A percentile compares a stretch with the other conserved stretches of the same genome.
Evolutionary conservation across 2,329 filamentous ascomycete species (phyloP).

Genomic region (Fusarium robinianum): DNA sequence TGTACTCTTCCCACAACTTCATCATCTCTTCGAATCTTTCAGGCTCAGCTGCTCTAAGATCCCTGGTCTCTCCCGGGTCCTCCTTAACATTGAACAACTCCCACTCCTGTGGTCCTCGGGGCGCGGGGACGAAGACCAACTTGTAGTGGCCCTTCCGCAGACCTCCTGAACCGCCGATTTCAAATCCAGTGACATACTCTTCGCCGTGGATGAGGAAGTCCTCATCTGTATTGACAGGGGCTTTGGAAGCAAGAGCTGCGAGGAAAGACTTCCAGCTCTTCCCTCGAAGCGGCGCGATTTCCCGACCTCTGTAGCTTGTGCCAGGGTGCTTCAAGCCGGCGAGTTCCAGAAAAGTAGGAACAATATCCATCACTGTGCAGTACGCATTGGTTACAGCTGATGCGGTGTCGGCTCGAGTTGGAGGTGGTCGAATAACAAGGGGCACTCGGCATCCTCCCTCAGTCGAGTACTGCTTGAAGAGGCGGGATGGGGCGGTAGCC

Average conservation of each 20-base stretch:
- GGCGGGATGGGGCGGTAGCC: conserved; percentile 43
- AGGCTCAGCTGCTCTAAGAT: conserved; percentile 34
- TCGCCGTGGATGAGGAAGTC: conserved; percentile 46
- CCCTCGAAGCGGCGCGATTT: conserved; percentile 54
- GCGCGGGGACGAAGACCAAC: conserved; percentile 37
- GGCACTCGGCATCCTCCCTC: conserved; percentile 58
- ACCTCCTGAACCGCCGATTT: conserved; percentile 42
- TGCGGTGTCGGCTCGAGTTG: not conserved
- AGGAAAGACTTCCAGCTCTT: too few relatives aligned
- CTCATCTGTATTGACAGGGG: conserved; percentile 19
- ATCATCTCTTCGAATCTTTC: conserved; percentile 38
- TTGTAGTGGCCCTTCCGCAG: too few relatives aligned
- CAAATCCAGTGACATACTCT: conserved; percentile 39
- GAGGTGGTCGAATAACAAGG: conserved; percentile 46
- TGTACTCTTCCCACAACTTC: too few relatives aligned
- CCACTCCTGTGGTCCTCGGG: conserved; percentile 39
- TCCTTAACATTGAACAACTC: conserved; percentile 40
- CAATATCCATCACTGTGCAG: conserved; percentile 53
- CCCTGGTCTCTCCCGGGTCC: conserved; percentile 41
- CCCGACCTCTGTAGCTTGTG: conserved; percentile 45
- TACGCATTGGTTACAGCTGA: conserved; percentile 48
- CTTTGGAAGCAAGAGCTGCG: not conserved
- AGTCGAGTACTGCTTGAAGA: conserved; percentile 48
- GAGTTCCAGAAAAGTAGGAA: conserved; percentile 51
- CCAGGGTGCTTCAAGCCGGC: conserved; percentile 47